phyloP scores from a whole-genome alignment of 1,139 yeast species.

The Protomyces inouyei region DNA sequence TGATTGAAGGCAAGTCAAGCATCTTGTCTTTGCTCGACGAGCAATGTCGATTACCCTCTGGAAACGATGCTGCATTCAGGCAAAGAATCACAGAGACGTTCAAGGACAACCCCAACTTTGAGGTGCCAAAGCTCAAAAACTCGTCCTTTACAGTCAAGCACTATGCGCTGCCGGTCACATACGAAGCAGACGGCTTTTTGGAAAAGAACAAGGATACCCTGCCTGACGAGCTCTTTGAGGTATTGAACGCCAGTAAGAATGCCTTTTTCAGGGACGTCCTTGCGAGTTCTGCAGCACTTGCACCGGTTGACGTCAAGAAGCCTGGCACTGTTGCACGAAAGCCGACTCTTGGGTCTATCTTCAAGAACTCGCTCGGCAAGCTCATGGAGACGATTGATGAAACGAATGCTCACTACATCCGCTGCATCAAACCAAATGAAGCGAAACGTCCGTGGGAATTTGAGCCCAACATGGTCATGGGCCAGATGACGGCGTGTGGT shows the following conservation, averaged over 20 bases:
- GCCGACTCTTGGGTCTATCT: slow-evolving; percentile 92
- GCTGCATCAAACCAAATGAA: slow-evolving; percentile 96
- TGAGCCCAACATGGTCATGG: slow-evolving; percentile 89
- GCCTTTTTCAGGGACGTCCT: slow-evolving; percentile 60
- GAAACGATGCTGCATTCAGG: slow-evolving; percentile 82
- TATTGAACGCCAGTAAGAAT: slow-evolving; percentile 65
- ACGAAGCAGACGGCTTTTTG: slow-evolving; percentile 89
- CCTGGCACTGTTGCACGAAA: slow-evolving; percentile 56
- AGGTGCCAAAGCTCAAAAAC: slow-evolving; percentile 92
- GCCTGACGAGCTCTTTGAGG: slow-evolving; percentile 90
- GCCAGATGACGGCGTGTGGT: slow-evolving; percentile 97
- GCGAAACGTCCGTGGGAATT: slow-evolving; percentile 93
- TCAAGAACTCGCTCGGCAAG: slow-evolving; percentile 86
- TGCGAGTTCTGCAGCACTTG: slow-evolving; percentile 57
- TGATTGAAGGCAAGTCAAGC: slow-evolving; percentile 73
- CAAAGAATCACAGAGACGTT: slow-evolving; percentile 57
- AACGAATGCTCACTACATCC: slow-evolving; percentile 91
- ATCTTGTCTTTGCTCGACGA: slow-evolving; percentile 84
- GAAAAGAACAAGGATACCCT: slow-evolving; percentile 97
- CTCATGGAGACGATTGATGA: slow-evolving; percentile 89
- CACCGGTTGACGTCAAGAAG: slow-evolving; percentile 37
- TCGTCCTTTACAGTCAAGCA: slow-evolving; percentile 86
- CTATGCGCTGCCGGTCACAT: slow-evolving; percentile 89
- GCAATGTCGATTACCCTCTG: slow-evolving; percentile 91
- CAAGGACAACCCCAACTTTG: slow-evolving; percentile 81